Conservation (phyloP, 148 eudicot species). For the Rhododendron griersonianum region DNA sequence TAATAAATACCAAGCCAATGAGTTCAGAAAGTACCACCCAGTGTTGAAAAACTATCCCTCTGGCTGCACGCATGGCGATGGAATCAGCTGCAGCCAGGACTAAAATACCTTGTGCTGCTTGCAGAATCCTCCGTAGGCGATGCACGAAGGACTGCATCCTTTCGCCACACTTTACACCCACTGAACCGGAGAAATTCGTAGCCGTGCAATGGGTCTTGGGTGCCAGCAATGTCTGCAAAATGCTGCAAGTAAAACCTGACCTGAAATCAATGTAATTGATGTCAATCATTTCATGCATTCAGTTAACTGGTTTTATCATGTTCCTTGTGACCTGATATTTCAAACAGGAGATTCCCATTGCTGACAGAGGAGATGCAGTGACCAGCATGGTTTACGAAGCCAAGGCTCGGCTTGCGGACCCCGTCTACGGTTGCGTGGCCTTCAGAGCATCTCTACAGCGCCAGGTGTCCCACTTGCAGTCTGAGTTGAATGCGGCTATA, state of each 20-base stretch:
- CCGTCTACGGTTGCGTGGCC: slow-evolving; percentile 3
- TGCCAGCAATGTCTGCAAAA: slow-evolving; percentile 15
- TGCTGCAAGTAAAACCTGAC: slow-evolving; percentile 3
- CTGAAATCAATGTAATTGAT: neutral
- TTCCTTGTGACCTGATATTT: neutral
- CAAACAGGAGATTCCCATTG: slow-evolving; percentile 1
- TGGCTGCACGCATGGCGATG: neutral
- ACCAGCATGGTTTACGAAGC: slow-evolving; percentile 13
- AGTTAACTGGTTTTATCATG: neutral
- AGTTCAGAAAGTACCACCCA: neutral
- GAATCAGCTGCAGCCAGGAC: neutral
- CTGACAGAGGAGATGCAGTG: slow-evolving; percentile 11
- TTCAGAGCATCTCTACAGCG: neutral
- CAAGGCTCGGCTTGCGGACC: slow-evolving; percentile 4
- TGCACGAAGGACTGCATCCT: slow-evolving; percentile 8
- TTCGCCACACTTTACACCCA: neutral
- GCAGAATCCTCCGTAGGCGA: slow-evolving; percentile 5
- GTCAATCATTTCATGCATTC: neutral
- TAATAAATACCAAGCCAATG: neutral
- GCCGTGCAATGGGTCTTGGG: slow-evolving; percentile 2
- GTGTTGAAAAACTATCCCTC: neutral
- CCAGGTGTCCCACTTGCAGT: neutral
- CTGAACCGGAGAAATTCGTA: neutral
- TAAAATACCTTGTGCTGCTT: slow-evolving; percentile 11
- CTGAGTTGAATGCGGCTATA: neutral